Percentiles rank a stretch among this genome's conserved stretches.
Evolutionary conservation across 805 yeast genomes (phyloP).

Genomic region (Torulaspora delbrueckii): DNA sequence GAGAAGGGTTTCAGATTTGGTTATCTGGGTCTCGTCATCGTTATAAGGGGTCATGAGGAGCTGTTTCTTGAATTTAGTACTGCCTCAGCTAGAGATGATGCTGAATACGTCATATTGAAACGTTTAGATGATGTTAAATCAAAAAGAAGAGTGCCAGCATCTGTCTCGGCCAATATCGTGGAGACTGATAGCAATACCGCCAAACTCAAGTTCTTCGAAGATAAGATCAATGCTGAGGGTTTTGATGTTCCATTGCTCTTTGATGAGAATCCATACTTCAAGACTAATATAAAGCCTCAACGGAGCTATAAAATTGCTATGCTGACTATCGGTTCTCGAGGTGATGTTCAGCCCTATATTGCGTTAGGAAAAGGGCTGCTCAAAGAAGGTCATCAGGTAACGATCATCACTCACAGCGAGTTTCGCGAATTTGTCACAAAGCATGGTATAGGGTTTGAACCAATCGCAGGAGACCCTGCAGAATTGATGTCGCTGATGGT

Average conservation of each 20-base stretch:
- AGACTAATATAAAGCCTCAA: slow-evolving; percentile 49
- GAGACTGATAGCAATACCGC: slow-evolving; percentile 45
- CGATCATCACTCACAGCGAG: slow-evolving; percentile 82
- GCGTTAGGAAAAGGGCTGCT: slow-evolving; percentile 78
- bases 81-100: slow-evolving; percentile 63
- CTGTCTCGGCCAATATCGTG: slow-evolving; percentile 9
- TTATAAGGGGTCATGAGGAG: slow-evolving; percentile 71
- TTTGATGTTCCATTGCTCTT: slow-evolving; percentile 62
- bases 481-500: slow-evolving; percentile 92
- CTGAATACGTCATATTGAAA: slow-evolving; percentile 49
- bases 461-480: slow-evolving; percentile 89
- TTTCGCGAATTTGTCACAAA: slow-evolving; percentile 68
- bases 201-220: slow-evolving; percentile 61
- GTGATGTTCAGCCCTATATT: slow-evolving; percentile 95
- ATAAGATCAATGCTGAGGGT: slow-evolving; percentile 56
- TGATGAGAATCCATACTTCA: slow-evolving; percentile 56
- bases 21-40: slow-evolving; percentile 65
- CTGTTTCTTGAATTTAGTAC: slow-evolving; percentile 72
- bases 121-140: slow-evolving; percentile 43
- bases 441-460: slow-evolving; percentile 64
- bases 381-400: slow-evolving; percentile 77
- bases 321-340: slow-evolving; percentile 89
- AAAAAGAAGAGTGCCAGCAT: slow-evolving; percentile 5
- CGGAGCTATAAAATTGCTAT: slow-evolving; percentile 57
- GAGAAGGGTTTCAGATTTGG: slow-evolving; percentile 67